Evolutionary conservation across 768 basidiomycete species (phyloP).

Genomic region (Lentinula sp.): DNA sequence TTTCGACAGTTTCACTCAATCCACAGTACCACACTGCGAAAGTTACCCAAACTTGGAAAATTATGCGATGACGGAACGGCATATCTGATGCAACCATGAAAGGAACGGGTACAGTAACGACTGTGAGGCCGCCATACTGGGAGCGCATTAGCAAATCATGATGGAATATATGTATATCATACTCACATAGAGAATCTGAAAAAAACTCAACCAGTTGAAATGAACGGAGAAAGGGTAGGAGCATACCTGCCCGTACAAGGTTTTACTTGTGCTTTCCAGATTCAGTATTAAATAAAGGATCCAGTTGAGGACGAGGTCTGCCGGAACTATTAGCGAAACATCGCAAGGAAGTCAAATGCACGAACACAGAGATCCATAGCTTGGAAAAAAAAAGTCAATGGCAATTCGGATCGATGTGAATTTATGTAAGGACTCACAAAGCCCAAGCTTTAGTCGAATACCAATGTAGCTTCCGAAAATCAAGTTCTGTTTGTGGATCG

Average conservation of each 20-base stretch:
- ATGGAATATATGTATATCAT: background rate
- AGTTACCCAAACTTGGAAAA: constrained; percentile 3
- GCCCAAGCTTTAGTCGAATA: constrained; percentile 7
- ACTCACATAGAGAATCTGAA: background rate
- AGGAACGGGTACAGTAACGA: constrained; percentile 4
- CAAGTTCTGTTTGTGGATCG: background rate
- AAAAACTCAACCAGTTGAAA: background rate
- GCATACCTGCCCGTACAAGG: constrained; percentile 3
- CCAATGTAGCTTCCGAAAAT: constrained; percentile 2
- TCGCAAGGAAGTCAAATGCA: background rate
- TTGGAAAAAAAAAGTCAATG: background rate
- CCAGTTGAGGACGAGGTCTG: constrained; percentile 4
- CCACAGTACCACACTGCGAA: constrained; percentile 11
- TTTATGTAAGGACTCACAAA: constrained; percentile 2
- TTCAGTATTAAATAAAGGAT: constrained; percentile 3
- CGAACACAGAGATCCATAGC: constrained; percentile 4
- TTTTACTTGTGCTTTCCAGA: background rate
- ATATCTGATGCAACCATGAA: constrained; percentile 3
- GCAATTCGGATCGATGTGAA: too few relatives aligned
- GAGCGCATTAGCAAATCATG: background rate
- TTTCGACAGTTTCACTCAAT: constrained; percentile 9
- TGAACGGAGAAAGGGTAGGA: background rate
- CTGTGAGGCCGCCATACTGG: constrained; percentile 3
- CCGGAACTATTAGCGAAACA: background rate
- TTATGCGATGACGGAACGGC: background rate